Conservation (phyloP, 2,329 filamentous ascomycete genomes). For the Pseudohalonectria lignicola region DNA sequence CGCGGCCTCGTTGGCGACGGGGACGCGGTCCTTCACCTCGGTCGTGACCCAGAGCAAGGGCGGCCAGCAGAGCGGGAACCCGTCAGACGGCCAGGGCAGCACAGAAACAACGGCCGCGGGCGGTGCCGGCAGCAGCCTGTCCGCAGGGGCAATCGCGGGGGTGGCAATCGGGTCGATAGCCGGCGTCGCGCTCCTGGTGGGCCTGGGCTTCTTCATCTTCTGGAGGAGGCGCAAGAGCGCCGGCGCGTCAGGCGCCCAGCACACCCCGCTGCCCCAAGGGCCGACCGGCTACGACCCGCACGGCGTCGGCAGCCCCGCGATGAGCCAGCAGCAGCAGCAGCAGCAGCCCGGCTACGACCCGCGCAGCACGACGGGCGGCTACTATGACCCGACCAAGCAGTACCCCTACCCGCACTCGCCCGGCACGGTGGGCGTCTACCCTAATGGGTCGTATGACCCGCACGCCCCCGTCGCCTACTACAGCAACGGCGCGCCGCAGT, state of each 20-base stretch:
- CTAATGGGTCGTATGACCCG: not conserved
- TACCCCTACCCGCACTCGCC: not conserved
- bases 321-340: too few species aligned
- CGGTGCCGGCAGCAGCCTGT: not conserved
- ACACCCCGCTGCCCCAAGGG: not conserved
- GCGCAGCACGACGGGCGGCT: not conserved
- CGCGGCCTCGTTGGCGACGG: not conserved
- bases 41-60: not conserved
- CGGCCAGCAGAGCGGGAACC: not conserved
- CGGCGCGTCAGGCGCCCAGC: not conserved
- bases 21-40: not conserved
- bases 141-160: constrained; percentile 1
- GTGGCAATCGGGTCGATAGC: not conserved
- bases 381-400: not conserved
- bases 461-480: not conserved
- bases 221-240: not conserved
- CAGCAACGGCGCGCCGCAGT: too few species aligned
- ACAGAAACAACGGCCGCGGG: not conserved
- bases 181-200: not conserved
- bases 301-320: not conserved
- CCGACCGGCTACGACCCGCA: not conserved
- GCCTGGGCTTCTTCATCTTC: not conserved
- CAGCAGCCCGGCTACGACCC: not conserved
- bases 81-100: not conserved
- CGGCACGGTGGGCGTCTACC: not conserved